phyloP scores from a whole-genome alignment of 371 early-diverging fungal genomes.

The Lichtheimia ramosa region DNA sequence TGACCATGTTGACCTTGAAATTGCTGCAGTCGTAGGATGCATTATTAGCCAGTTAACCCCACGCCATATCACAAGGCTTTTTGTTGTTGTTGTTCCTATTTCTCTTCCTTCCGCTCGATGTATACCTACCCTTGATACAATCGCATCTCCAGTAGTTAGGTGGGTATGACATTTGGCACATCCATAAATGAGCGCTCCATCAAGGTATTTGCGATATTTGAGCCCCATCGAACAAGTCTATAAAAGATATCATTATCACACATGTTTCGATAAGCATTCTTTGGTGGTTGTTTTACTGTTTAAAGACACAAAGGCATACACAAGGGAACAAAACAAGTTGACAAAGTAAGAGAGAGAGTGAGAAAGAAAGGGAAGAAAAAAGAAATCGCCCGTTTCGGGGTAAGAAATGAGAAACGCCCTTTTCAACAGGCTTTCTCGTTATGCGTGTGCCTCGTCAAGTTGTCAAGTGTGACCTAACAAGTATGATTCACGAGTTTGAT shows the following conservation, averaged over 20 bases:
- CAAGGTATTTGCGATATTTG: slow-evolving; percentile 58
- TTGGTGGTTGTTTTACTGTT: no score
- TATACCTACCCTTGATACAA: slow-evolving; percentile 64
- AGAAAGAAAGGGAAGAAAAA: not conserved
- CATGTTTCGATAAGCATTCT: no score
- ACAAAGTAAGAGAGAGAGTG: not conserved
- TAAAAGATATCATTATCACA: not conserved
- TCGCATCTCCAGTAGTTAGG: slow-evolving; percentile 63
- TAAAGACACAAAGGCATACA: slow-evolving; percentile 5
- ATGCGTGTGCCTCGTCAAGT: no score
- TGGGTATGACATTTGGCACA: slow-evolving; percentile 76
- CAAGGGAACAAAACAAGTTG: not conserved
- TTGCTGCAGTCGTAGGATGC: slow-evolving; percentile 29
- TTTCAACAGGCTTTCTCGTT: no score
- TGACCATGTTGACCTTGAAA: slow-evolving; percentile 70
- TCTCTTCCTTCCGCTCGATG: no score
- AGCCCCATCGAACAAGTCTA: slow-evolving; percentile 50
- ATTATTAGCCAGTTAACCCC: not conserved
- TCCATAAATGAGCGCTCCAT: slow-evolving; percentile 56
- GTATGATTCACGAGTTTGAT: no score
- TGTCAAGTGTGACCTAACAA: no score
- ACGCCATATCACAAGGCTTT: not conserved
- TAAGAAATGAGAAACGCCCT: no score
- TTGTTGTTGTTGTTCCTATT: not conserved
- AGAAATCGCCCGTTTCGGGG: not conserved